These are phyloP conservation scores for Yamadazyma spencermartinsiae DNA, from an alignment of 1,139 yeast species.

Conservation along the genomic window DNA sequence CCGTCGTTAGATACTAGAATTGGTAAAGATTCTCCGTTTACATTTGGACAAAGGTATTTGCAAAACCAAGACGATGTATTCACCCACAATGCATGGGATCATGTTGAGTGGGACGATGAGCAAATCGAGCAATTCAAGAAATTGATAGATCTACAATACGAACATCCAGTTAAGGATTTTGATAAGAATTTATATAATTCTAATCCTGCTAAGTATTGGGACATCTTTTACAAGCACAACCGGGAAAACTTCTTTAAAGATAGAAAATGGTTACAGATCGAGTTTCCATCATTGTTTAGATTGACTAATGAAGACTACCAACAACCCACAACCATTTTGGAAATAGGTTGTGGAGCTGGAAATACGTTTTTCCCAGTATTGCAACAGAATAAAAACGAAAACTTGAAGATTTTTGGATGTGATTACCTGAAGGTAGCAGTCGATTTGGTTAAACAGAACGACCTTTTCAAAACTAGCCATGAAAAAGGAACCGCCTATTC, in stretches of 20 bases:
- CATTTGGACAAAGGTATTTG: conserved; percentile 83
- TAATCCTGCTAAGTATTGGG: conserved; percentile 95
- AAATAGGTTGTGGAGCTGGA: conserved; percentile 98
- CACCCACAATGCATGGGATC: conserved; percentile 96
- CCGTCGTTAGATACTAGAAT: conserved; percentile 55
- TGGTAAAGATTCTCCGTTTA: conserved; percentile 88
- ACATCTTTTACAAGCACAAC: conserved; percentile 86
- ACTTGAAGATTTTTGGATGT: conserved; percentile 75
- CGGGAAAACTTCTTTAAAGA: conserved; percentile 93
- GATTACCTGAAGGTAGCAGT: conserved; percentile 92
- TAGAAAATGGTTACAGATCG: conserved; percentile 93
- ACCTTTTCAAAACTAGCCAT: conserved; percentile 49
- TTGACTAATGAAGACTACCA: conserved; percentile 67
- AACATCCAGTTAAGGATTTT: conserved; percentile 80
- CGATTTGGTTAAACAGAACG: conserved; percentile 70
- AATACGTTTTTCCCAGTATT: conserved; percentile 92
- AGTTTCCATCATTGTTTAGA: conserved; percentile 82
- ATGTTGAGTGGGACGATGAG: conserved; percentile 96
- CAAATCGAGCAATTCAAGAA: conserved; percentile 75
- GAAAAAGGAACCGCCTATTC: conserved; percentile 68
- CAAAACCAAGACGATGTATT: conserved; percentile 79
- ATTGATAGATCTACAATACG: conserved; percentile 73
- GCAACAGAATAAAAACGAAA: conserved; percentile 76
- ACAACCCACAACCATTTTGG: conserved; percentile 74
- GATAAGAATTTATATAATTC: conserved; percentile 77